Conservation (phyloP, 140 eudicot genomes). For the Anethum foeniculum region DNA sequence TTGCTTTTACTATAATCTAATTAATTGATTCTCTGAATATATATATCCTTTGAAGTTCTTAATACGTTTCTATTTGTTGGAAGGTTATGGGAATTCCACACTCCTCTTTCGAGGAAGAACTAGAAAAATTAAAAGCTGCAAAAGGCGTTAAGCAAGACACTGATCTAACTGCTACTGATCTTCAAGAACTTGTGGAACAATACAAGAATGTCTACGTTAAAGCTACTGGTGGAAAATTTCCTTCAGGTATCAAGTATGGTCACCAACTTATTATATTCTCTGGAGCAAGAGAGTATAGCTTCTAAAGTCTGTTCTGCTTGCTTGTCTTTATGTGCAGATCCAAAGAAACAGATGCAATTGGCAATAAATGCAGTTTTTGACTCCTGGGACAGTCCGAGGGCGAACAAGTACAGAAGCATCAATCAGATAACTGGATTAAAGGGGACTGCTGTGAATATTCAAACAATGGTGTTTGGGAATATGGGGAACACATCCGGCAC, state of each 20-base stretch:
- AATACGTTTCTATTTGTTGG: conserved; percentile 8
- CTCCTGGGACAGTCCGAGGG: conserved; percentile 99
- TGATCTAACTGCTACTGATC: conserved; percentile 83
- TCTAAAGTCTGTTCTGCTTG: neutral
- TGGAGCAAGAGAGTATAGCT: neutral
- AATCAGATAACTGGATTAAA: conserved; percentile 85
- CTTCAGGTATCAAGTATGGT: conserved; percentile 46
- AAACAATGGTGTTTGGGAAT: conserved; percentile 94
- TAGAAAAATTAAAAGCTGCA: conserved; percentile 51
- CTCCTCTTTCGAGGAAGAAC: conserved; percentile 71
- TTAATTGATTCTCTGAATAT: neutral
- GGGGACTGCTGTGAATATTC: conserved; percentile 99
- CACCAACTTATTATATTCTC: neutral
- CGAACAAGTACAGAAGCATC: conserved; percentile 76
- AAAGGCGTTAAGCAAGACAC: conserved; percentile 69
- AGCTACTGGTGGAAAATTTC: conserved; percentile 79
- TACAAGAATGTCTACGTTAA: conserved; percentile 81
- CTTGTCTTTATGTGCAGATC: conserved; percentile 40
- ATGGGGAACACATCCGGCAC: conserved; percentile 99
- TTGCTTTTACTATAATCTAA: neutral
- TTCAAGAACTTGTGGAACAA: conserved; percentile 77
- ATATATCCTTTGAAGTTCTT: neutral
- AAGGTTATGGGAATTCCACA: conserved; percentile 95
- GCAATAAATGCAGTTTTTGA: conserved; percentile 95
- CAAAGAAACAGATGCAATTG: conserved; percentile 68